Evolutionary conservation across 2,329 filamentous ascomycete species (phyloP).

Genomic region (Fusarium coicis): DNA sequence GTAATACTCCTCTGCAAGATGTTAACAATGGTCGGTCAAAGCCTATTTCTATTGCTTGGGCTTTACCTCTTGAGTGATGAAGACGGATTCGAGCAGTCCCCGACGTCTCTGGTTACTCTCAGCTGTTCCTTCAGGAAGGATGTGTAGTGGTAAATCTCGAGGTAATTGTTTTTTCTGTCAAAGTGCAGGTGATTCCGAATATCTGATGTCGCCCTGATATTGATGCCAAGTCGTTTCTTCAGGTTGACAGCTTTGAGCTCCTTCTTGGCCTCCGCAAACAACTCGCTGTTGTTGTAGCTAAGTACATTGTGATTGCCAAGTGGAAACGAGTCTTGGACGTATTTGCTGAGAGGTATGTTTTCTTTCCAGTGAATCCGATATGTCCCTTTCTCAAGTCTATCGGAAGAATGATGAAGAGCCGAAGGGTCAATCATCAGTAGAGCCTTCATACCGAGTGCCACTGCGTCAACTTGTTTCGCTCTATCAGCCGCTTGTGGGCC

Average conservation of each 20-base stretch:
- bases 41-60: too few relatives aligned
- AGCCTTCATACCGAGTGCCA: too few relatives aligned
- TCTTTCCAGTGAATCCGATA: too few relatives aligned
- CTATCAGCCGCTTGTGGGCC: too few relatives aligned
- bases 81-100: not conserved
- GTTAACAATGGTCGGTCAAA: too few relatives aligned
- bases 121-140: not conserved
- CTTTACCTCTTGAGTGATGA: not conserved
- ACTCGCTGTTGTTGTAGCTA: not conserved
- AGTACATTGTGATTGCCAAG: too few relatives aligned
- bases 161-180: not conserved
- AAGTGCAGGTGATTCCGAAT: not conserved
- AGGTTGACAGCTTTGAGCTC: not conserved
- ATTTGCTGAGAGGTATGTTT: too few relatives aligned
- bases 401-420: too few relatives aligned
- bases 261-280: not conserved
- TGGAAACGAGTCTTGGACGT: too few relatives aligned
- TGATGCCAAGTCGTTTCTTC: not conserved
- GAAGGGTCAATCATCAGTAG: too few relatives aligned
- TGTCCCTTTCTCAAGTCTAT: too few relatives aligned
- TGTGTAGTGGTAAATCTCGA: not conserved
- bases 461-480: too few relatives aligned
- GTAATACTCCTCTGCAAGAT: slow-evolving; percentile 2
- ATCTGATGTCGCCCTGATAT: not conserved
- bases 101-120: not conserved